A percentile compares a stretch with the other conserved stretches of the same genome.
Conservation (phyloP, 805 yeast genomes). For the Candida mattraensis region DNA sequence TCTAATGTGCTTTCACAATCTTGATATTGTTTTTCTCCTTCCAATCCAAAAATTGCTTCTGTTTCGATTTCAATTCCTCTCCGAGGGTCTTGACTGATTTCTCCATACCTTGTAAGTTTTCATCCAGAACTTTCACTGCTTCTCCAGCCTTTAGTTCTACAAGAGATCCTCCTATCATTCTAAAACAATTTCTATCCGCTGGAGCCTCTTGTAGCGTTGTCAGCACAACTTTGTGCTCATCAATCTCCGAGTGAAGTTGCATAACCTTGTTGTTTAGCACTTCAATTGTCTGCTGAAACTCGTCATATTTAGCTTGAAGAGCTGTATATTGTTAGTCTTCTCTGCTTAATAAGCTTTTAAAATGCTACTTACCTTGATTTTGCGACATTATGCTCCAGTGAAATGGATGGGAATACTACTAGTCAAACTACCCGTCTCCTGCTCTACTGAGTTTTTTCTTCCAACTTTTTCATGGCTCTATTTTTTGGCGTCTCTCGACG, state of each 20-base stretch:
- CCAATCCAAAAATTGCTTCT: conserved; percentile 47
- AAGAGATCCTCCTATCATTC: conserved; percentile 93
- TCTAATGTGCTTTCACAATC: conserved; percentile 37
- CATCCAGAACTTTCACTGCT: conserved; percentile 60
- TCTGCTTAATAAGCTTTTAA: too few relatives aligned
- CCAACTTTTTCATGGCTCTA: background rate
- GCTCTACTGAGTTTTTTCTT: background rate
- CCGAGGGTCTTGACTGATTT: conserved; percentile 39
- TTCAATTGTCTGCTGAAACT: conserved; percentile 49
- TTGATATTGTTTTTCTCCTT: conserved; percentile 49
- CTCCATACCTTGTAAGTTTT: conserved; percentile 51
- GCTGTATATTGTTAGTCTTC: too few relatives aligned
- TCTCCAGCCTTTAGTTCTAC: conserved; percentile 82
- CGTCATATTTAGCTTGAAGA: conserved; percentile 51
- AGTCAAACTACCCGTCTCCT: too few relatives aligned
- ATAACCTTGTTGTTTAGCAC: conserved; percentile 45
- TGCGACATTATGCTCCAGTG: too few relatives aligned
- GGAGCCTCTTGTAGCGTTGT: conserved; percentile 55
- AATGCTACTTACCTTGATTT: conserved; percentile 13
- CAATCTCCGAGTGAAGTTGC: conserved; percentile 48
- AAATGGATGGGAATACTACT: too few relatives aligned
- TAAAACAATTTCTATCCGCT: conserved; percentile 70
- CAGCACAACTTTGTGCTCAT: conserved; percentile 52
- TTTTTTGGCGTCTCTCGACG: too few relatives aligned
- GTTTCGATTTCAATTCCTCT: conserved; percentile 40